Conservation (phyloP, 1,139 yeast species). For the Taphrina pruni region DNA sequence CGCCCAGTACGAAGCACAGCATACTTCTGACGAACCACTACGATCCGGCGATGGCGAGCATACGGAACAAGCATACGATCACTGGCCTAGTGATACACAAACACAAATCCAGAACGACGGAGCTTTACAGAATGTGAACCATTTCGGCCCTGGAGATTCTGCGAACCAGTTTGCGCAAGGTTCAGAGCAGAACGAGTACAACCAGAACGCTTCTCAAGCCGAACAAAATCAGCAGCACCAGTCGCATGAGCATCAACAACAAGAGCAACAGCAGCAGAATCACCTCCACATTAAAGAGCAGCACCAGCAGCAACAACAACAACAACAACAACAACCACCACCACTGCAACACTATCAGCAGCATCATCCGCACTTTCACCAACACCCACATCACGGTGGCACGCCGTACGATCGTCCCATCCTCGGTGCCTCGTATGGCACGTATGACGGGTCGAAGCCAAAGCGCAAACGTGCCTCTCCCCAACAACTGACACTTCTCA, state of each 20-base stretch:
- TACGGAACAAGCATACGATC: constrained; percentile 12
- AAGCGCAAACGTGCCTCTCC: constrained; percentile 53
- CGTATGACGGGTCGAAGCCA: constrained; percentile 48
- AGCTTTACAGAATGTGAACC: constrained; percentile 6
- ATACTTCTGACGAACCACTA: constrained; percentile 4
- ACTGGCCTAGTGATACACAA: constrained; percentile 31
- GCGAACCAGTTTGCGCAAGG: constrained; percentile 12
- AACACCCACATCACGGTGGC: constrained; percentile 20
- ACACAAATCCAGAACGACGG: constrained; percentile 11
- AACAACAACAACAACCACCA: constrained; percentile 14
- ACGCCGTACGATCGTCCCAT: constrained; percentile 27
- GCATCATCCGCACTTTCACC: constrained; percentile 15
- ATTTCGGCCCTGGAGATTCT: constrained; percentile 10
- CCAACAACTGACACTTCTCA: constrained; percentile 51
- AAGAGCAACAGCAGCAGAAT: constrained; percentile 7
- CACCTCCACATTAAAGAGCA: not conserved
- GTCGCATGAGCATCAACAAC: constrained; percentile 14
- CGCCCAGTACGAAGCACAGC: constrained; percentile 8
- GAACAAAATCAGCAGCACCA: constrained; percentile 5
- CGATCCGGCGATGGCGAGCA: constrained; percentile 12
- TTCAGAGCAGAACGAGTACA: constrained; percentile 1
- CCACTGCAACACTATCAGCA: constrained; percentile 4
- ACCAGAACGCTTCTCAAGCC: constrained; percentile 5
- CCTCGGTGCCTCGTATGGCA: constrained; percentile 24
- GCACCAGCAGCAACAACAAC: constrained; percentile 10